phyloP scores from a whole-genome alignment of 2,329 filamentous ascomycete species.

The Thielaviopsis euricoi region DNA sequence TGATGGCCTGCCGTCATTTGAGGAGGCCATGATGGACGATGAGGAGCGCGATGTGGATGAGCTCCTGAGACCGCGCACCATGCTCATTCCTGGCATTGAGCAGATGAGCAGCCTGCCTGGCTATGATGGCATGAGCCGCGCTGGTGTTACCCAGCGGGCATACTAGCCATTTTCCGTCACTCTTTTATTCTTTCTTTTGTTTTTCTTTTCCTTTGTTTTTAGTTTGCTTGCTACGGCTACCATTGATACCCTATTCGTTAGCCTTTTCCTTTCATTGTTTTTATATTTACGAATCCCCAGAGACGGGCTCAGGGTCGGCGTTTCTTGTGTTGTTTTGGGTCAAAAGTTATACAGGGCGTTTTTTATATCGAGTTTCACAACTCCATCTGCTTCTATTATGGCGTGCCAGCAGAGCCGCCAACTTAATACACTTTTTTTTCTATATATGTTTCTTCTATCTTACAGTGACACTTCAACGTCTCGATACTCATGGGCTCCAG shows the following conservation, averaged over 20 bases:
- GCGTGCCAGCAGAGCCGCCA: too few relatives aligned
- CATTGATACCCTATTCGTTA: neutral
- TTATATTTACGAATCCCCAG: neutral
- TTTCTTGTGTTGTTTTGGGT: neutral
- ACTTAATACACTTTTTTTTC: too few relatives aligned
- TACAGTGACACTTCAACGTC: too few relatives aligned
- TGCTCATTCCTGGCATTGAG: neutral
- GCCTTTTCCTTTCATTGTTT: neutral
- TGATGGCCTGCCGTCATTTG: constrained; percentile 8
- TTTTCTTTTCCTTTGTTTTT: neutral
- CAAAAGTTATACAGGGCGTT: too few relatives aligned
- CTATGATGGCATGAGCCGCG: neutral
- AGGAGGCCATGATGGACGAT: neutral
- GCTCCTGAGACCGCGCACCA: neutral
- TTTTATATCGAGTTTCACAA: too few relatives aligned
- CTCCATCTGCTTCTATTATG: too few relatives aligned
- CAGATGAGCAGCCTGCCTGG: neutral
- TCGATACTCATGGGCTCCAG: too few relatives aligned
- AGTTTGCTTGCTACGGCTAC: neutral
- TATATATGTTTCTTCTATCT: too few relatives aligned
- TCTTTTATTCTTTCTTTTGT: neutral
- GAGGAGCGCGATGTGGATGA: neutral
- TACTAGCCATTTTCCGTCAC: neutral
- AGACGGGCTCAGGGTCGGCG: too few relatives aligned
- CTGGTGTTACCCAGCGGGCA: neutral